Percentiles rank a stretch among this genome's conserved stretches.
These are phyloP conservation scores for Penicillium psychrofluorescens DNA, from an alignment of 495 filamentous ascomycete species.

Conservation along the genomic window DNA sequence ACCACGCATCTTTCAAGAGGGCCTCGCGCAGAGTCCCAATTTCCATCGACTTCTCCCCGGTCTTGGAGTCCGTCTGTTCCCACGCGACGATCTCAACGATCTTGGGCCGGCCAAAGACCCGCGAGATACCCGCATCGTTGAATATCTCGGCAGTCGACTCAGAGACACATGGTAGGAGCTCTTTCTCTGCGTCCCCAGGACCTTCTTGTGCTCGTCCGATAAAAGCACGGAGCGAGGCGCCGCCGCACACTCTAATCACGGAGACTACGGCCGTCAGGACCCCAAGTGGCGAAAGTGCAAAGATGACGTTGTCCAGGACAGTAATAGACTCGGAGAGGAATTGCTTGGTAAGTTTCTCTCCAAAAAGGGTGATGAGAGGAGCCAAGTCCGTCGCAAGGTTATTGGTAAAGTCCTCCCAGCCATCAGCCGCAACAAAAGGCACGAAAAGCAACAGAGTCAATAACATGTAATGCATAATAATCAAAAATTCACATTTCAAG, in stretches of 20 bases:
- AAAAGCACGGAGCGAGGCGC: constrained; percentile 42
- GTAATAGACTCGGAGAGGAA: constrained; percentile 47
- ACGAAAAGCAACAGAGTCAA: constrained; percentile 11
- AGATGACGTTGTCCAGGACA: constrained; percentile 44
- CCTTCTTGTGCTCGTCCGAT: constrained; percentile 44
- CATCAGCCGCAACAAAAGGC: constrained; percentile 12
- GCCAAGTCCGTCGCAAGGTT: constrained; percentile 45
- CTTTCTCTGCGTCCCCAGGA: constrained; percentile 30
- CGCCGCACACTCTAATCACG: constrained; percentile 47
- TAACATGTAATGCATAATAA: constrained; percentile 4
- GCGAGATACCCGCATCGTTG: constrained; percentile 33
- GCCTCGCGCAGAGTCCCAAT: constrained; percentile 26
- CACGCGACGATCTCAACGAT: constrained; percentile 34
- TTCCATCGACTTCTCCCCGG: constrained; percentile 6
- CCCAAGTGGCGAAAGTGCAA: constrained; percentile 47
- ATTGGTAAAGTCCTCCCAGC: constrained; percentile 46
- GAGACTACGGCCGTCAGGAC: constrained; percentile 48
- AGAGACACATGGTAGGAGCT: constrained; percentile 36
- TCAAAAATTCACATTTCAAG: not conserved
- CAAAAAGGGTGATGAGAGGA: constrained; percentile 47
- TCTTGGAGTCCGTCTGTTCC: constrained; percentile 16
- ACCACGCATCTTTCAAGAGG: constrained; percentile 19
- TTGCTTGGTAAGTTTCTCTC: constrained; percentile 50
- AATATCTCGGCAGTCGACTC: constrained; percentile 37
- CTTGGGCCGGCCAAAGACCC: constrained; percentile 32